Evolutionary conservation across 2,329 filamentous ascomycete genomes (phyloP).

Genomic region (Beauveria sp.): DNA sequence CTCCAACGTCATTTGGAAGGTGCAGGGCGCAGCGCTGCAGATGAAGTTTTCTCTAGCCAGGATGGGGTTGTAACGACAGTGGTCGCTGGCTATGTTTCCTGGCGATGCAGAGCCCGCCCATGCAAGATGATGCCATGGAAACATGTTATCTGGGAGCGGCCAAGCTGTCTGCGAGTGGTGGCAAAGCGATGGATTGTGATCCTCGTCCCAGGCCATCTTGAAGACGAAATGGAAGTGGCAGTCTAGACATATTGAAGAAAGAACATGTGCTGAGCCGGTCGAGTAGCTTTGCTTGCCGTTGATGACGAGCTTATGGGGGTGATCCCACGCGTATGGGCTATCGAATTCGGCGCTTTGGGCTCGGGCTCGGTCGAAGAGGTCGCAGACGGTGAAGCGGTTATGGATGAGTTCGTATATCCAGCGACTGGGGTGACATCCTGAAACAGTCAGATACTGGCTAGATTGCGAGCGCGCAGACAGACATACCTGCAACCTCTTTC

Average conservation of each 20-base stretch:
- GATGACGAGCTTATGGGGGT: slow-evolving; percentile 28
- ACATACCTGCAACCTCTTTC: slow-evolving; percentile 21
- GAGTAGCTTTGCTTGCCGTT: slow-evolving; percentile 32
- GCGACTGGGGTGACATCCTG: slow-evolving; percentile 27
- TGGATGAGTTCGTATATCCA: slow-evolving; percentile 34
- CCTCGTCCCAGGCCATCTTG: slow-evolving; percentile 26
- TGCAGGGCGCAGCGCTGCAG: slow-evolving; percentile 36
- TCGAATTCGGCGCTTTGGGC: slow-evolving; percentile 23
- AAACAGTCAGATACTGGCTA: slow-evolving; percentile 10
- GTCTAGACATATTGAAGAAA: slow-evolving; percentile 32
- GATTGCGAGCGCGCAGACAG: background rate
- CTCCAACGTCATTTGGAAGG: slow-evolving; percentile 36
- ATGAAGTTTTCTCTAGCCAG: slow-evolving; percentile 29
- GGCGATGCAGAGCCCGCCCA: slow-evolving; percentile 26
- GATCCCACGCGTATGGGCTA: slow-evolving; percentile 25
- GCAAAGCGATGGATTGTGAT: slow-evolving; percentile 23
- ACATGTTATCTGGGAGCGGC: slow-evolving; percentile 27
- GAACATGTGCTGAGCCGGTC: slow-evolving; percentile 18
- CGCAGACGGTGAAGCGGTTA: slow-evolving; percentile 28
- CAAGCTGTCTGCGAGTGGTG: slow-evolving; percentile 24
- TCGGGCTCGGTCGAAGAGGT: slow-evolving; percentile 28
- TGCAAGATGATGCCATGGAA: slow-evolving; percentile 32
- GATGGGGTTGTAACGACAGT: slow-evolving; percentile 31
- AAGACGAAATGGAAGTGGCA: slow-evolving; percentile 36
- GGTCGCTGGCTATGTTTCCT: slow-evolving; percentile 17